These are phyloP conservation scores for Aspergillus sparsus DNA, from an alignment of 495 filamentous ascomycete genomes.

Conservation along the genomic window DNA sequence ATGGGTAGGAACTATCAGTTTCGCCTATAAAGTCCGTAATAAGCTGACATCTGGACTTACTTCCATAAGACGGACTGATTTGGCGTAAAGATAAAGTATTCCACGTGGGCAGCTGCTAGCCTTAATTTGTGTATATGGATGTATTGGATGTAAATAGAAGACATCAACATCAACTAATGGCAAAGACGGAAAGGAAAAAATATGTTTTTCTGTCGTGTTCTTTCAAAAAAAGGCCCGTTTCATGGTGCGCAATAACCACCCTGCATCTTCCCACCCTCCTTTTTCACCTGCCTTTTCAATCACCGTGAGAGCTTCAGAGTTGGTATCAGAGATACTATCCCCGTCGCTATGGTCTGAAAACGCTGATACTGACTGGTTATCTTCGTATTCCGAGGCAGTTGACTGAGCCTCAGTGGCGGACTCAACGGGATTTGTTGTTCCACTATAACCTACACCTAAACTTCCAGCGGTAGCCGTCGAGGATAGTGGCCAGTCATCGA, in stretches of 20 bases:
- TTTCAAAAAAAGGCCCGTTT: slow-evolving; percentile 67
- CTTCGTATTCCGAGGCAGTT: slow-evolving; percentile 22
- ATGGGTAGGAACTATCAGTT: too few relatives aligned
- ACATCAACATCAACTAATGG: not conserved
- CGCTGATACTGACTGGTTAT: slow-evolving; percentile 20
- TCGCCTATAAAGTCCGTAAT: too few relatives aligned
- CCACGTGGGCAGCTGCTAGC: too few relatives aligned
- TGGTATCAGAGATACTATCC: slow-evolving; percentile 29
- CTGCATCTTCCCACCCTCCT: slow-evolving; percentile 78
- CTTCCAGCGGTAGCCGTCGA: slow-evolving; percentile 1
- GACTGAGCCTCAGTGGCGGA: not conserved
- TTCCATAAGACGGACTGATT: too few relatives aligned
- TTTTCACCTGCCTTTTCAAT: slow-evolving; percentile 48
- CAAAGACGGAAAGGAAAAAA: not conserved
- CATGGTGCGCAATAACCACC: slow-evolving; percentile 79
- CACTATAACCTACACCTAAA: not conserved
- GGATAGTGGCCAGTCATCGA: slow-evolving; percentile 56
- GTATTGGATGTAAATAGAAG: too few relatives aligned
- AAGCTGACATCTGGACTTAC: too few relatives aligned
- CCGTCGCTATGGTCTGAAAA: slow-evolving; percentile 31
- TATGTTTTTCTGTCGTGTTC: not conserved
- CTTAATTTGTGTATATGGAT: too few relatives aligned
- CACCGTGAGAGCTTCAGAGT: slow-evolving; percentile 24
- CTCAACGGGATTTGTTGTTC: not conserved
- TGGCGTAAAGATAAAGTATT: too few relatives aligned